phyloP scores from a whole-genome alignment of 176 grass and related monocot genomes.

The Themeda triandra region DNA sequence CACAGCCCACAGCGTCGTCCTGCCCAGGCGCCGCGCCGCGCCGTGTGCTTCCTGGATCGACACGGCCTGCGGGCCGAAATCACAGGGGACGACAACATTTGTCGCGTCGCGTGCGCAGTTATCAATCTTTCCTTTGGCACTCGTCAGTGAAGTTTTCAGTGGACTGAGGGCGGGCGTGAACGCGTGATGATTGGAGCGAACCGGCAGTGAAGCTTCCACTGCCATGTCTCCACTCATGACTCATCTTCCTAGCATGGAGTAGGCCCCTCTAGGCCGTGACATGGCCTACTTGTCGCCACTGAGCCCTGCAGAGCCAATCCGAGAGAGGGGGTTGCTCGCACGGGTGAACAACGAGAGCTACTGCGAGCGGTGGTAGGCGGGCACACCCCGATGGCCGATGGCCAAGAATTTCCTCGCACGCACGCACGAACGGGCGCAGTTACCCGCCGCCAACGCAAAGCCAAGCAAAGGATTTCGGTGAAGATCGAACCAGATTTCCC shows the following conservation, averaged over 20 bases:
- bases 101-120: too few relatives aligned
- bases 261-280: neutral
- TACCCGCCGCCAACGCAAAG: conserved; percentile 20
- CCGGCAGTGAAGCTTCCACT: neutral
- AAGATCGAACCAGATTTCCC: neutral
- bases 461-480: too few relatives aligned
- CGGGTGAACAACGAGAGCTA: neutral
- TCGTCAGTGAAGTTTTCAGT: neutral
- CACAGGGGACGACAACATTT: neutral
- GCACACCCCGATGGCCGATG: too few relatives aligned
- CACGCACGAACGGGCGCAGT: neutral
- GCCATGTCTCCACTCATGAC: neutral
- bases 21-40: too few relatives aligned
- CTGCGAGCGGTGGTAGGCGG: neutral
- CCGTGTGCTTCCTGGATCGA: too few relatives aligned
- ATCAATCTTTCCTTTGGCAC: too few relatives aligned
- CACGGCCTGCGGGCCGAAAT: neutral
- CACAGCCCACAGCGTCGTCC: too few relatives aligned
- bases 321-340: neutral
- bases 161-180: neutral
- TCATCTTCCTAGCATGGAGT: neutral
- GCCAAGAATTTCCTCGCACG: conserved; percentile 9
- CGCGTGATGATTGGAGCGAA: neutral
- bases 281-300: neutral
- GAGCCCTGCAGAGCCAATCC: neutral